Percentiles rank a stretch among this genome's conserved stretches.
Evolutionary conservation across 176 grass and related monocot genomes (phyloP).

Genomic region (Phragmites australis): DNA sequence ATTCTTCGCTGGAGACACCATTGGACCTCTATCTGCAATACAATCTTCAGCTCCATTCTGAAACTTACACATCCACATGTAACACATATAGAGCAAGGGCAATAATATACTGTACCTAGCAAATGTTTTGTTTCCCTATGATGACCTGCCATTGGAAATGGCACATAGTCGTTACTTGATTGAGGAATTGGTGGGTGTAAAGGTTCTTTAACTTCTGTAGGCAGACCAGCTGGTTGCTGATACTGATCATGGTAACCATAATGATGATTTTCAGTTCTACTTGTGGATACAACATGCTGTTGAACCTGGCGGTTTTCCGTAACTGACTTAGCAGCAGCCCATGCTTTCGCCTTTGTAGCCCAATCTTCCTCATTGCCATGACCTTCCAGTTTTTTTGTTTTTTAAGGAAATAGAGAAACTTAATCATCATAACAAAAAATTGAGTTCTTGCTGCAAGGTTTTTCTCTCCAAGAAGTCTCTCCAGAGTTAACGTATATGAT

Average conservation of each 20-base stretch:
- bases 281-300: conserved; percentile 41
- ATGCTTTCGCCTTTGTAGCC: conserved; percentile 83
- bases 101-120: conserved; percentile 49
- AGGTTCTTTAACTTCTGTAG: conserved; percentile 41
- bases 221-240: conserved; percentile 51
- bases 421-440: conserved; percentile 30
- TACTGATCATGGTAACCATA: conserved; percentile 56
- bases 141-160: conserved; percentile 54
- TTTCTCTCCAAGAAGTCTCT: conserved; percentile 11
- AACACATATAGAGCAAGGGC: conserved; percentile 38
- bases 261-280: conserved; percentile 56
- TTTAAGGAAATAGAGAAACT: conserved; percentile 35
- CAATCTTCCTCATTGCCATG: conserved; percentile 73
- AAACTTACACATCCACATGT: conserved; percentile 34
- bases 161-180: conserved; percentile 47
- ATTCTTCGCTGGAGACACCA: conserved; percentile 39
- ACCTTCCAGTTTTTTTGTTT: conserved; percentile 38
- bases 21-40: conserved; percentile 59
- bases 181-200: conserved; percentile 52
- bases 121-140: conserved; percentile 63
- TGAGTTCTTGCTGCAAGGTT: conserved; percentile 10
- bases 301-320: conserved; percentile 54
- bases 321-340: conserved; percentile 73
- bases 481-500: background rate
- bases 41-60: conserved; percentile 50